These are phyloP conservation scores for Ambrosiella beaveri DNA, from an alignment of 2,329 filamentous ascomycete genomes.

Conservation along the genomic window DNA sequence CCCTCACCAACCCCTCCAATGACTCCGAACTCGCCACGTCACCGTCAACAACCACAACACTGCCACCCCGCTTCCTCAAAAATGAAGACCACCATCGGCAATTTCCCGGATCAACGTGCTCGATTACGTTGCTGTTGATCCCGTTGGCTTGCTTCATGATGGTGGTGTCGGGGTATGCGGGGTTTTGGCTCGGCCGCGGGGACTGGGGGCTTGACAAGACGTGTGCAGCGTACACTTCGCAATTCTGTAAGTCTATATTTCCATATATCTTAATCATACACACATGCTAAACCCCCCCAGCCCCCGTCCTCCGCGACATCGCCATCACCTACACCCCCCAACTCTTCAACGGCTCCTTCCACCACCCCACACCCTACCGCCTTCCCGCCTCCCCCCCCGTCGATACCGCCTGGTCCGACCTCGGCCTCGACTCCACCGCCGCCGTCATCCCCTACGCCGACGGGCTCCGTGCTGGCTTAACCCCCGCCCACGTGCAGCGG, in stretches of 20 bases:
- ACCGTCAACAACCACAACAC: neutral
- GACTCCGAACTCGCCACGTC: constrained; percentile 8
- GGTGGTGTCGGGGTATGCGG: constrained; percentile 15
- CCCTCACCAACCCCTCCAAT: constrained; percentile 1
- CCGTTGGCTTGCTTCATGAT: constrained; percentile 12
- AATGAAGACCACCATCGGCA: constrained; percentile 3
- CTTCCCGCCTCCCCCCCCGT: constrained; percentile 32
- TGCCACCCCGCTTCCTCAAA: constrained; percentile 12
- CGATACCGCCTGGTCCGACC: constrained; percentile 36
- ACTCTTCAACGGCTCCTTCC: constrained; percentile 38
- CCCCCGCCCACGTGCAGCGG: constrained; percentile 36
- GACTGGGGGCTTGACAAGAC: constrained; percentile 14
- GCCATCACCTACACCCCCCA: constrained; percentile 19
- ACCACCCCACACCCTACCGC: constrained; percentile 36
- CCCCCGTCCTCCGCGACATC: constrained; percentile 21
- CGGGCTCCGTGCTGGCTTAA: constrained; percentile 33
- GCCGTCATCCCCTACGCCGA: constrained; percentile 32
- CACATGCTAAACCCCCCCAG: constrained; percentile 13
- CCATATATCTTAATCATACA: neutral
- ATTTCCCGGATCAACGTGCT: constrained; percentile 2
- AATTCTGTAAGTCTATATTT: constrained; percentile 21
- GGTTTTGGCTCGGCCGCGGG: constrained; percentile 13
- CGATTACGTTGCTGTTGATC: constrained; percentile 7
- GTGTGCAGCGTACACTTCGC: constrained; percentile 21
- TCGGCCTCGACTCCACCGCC: constrained; percentile 26